phyloP scores from a whole-genome alignment of 1,284 basidiomycete genomes.

The Moniliophthora roreri region DNA sequence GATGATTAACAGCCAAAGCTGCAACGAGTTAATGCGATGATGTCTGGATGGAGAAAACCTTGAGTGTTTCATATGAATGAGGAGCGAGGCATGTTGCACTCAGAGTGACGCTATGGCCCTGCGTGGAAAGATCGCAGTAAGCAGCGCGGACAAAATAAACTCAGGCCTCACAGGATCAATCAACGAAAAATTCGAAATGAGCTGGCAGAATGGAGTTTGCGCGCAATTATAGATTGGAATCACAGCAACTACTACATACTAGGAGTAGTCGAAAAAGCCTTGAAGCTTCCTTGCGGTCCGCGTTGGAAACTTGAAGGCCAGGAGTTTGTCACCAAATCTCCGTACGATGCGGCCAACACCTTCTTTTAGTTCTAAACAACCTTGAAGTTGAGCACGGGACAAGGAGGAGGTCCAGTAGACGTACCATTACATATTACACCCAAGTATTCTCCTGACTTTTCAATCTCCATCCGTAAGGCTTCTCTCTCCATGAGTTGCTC shows the following conservation, averaged over 20 bases:
- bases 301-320: slow-evolving; percentile 77
- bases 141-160: no score
- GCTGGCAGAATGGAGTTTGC: no score
- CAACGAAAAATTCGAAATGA: no score
- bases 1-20: no score
- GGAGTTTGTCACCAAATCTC: slow-evolving; percentile 74
- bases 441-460: slow-evolving; percentile 52
- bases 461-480: slow-evolving; percentile 41
- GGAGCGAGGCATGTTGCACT: no score
- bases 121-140: no score
- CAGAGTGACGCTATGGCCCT: no score
- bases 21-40: no score
- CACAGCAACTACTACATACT: neutral
- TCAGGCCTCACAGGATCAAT: no score
- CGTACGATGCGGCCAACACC: slow-evolving; percentile 65
- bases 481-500: slow-evolving; percentile 37
- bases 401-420: slow-evolving; percentile 24
- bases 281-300: slow-evolving; percentile 65
- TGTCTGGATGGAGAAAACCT: no score
- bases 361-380: slow-evolving; percentile 65
- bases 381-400: slow-evolving; percentile 10
- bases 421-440: slow-evolving; percentile 61
- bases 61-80: no score
- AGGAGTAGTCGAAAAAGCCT: slow-evolving; percentile 64
- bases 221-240: neutral